Conservation (phyloP, 2,329 filamentous ascomycete species). For the Aspergillus pseudoviridinutans region DNA sequence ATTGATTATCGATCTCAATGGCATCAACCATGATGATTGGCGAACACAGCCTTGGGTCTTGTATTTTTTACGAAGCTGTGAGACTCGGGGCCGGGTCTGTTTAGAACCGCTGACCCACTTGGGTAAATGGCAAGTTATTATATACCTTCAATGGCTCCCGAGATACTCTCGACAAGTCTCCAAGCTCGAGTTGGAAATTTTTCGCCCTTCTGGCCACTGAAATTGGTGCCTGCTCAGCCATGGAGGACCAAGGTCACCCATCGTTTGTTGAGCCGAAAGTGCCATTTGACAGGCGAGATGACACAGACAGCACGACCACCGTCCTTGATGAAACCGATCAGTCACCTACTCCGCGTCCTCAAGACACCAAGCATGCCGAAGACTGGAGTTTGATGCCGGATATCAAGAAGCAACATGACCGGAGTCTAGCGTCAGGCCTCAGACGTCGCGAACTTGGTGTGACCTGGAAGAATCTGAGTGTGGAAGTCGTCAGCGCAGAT, state of each 20-base stretch:
- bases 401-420: constrained; percentile 42
- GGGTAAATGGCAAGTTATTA: background rate
- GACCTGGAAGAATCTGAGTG: constrained; percentile 61
- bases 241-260: constrained; percentile 9
- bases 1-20: background rate
- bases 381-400: constrained; percentile 51
- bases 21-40: background rate
- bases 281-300: constrained; percentile 14
- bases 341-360: constrained; percentile 5
- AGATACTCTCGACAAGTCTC: background rate
- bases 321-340: constrained; percentile 21
- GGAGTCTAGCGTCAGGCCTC: constrained; percentile 45
- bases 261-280: constrained; percentile 5
- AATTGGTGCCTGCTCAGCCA: background rate
- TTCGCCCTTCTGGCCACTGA: background rate
- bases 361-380: constrained; percentile 22
- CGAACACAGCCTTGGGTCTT: no score
- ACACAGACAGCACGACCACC: constrained; percentile 27
- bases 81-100: background rate
- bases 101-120: background rate
- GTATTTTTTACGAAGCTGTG: background rate
- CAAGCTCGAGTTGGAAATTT: background rate
- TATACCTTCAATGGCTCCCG: background rate
- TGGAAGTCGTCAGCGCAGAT: constrained; percentile 58
- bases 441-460: constrained; percentile 56